Percentiles rank a stretch among this genome's conserved stretches.
These are phyloP conservation scores for Aspergillus pseudoglaucus DNA, from an alignment of 2,329 filamentous ascomycete species.

Conservation along the genomic window DNA sequence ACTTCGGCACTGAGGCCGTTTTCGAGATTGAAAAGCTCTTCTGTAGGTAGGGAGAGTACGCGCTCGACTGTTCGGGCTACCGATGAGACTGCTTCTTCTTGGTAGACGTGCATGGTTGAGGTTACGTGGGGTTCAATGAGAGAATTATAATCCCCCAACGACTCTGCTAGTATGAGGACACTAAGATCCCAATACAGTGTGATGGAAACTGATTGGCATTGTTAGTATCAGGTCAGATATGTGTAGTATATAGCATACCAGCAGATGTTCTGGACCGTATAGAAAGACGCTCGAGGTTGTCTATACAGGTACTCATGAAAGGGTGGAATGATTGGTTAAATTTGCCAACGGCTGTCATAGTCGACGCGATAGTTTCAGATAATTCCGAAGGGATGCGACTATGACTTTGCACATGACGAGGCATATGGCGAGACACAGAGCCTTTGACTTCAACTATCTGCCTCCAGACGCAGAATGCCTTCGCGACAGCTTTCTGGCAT, in stretches of 20 bases:
- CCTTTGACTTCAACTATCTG: not conserved
- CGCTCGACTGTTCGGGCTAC: not conserved
- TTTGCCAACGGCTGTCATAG: not conserved
- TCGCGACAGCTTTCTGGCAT: not conserved
- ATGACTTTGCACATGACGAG: not conserved
- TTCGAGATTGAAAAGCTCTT: not conserved
- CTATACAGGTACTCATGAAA: not conserved
- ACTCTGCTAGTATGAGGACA: not conserved
- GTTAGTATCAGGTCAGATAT: not conserved
- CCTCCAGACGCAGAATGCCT: not conserved
- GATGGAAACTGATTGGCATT: not conserved
- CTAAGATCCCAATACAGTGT: not conserved
- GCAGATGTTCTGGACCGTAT: not conserved
- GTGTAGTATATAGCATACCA: not conserved
- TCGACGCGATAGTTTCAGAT: not conserved
- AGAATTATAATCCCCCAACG: not conserved
- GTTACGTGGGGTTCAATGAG: not conserved
- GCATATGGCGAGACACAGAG: not conserved
- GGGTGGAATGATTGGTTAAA: not conserved
- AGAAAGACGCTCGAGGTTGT: not conserved
- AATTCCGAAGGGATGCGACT: not conserved
- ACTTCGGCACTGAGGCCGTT: not conserved
- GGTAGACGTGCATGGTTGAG: not conserved
- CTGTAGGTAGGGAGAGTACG: not conserved
- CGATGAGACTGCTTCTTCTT: not conserved